Conservation (phyloP, 2,329 filamentous ascomycete species). For the Alternaria longipes region DNA sequence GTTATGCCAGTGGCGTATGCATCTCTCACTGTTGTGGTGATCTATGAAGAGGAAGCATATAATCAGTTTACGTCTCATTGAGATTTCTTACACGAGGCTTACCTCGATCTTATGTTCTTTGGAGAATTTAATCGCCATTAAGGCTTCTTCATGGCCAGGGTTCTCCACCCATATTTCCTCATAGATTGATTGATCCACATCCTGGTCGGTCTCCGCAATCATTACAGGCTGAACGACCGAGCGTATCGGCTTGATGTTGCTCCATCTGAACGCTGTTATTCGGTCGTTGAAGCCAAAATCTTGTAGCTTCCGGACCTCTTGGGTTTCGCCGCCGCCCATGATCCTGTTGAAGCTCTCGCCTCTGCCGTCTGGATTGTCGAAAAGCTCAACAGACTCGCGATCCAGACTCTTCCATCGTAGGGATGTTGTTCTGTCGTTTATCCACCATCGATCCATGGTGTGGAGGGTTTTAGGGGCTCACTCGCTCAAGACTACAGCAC, state of each 20-base stretch:
- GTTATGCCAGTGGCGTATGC: not conserved
- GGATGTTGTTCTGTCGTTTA: not conserved
- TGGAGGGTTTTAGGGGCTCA: not conserved
- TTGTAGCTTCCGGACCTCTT: not conserved
- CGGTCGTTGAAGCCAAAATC: not conserved
- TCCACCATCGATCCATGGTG: not conserved
- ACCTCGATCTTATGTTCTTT: too few species aligned
- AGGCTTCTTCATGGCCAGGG: not conserved
- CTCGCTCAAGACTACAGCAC: not conserved
- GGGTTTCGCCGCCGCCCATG: not conserved
- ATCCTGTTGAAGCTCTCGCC: not conserved
- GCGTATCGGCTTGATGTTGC: not conserved
- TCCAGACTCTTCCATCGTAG: not conserved
- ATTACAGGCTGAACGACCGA: not conserved
- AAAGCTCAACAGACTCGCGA: not conserved
- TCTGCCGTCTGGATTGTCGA: not conserved
- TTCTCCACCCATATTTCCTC: not conserved
- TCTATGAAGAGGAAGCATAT: not conserved
- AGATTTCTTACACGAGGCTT: too few species aligned
- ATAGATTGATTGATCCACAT: not conserved
- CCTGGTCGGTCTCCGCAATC: not conserved
- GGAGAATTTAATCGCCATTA: too few species aligned
- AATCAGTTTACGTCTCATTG: too few species aligned
- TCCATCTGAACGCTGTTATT: not conserved
- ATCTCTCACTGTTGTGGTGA: not conserved